Evolutionary conservation across 2,329 filamentous ascomycete genomes (phyloP), one percentile per base, ranked within the genome.

Genomic region (Scedosporium aurantiacum): DNA sequence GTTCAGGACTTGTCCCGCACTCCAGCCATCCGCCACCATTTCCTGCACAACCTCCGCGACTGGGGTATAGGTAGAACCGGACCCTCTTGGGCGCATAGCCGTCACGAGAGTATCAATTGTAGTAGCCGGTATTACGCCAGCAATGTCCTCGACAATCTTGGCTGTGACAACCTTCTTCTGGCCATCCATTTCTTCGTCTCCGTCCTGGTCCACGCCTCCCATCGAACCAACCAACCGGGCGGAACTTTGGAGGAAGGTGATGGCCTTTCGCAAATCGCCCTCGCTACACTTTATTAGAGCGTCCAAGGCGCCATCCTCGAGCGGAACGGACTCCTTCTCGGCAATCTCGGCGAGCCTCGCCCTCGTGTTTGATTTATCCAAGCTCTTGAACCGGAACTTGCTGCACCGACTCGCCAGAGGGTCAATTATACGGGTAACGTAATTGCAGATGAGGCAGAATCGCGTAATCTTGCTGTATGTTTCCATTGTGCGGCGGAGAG

Each of bases 381-480:
- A 77, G 65, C 89, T 90, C 83, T 99, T 99, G 82, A 99, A 99
- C 37, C 94, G 82, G 72, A 99, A 99, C 75, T 99, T 99, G 74
- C 87, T 91, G 77, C 94, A 99, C 68, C 94, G 83, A 72, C 86
- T 91, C 1, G 94, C 94, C 23, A 99, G 78, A 5, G 94, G 95
- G 71, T 99, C 94, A 69, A 99, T 99, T 71, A 99, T 99, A 63
- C 94, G 82, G 3, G 94, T 97, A 55, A 99, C 94, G 69, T 99
- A 99, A 76, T 99, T 99, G 77, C 95, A 99, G 63, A 97, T 93
- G 50, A 99, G 80, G 71, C 94, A 97, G 74, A 99, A 99, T 14
- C 94, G 83, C 2, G 94, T 99, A 75, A 97, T 97, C 70, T 91
- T 92, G 73, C 85, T 90, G 75, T 97, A 97, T 55, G 91, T 96